Percentiles rank a stretch among this genome's conserved stretches.
Evolutionary conservation across 1,284 basidiomycete genomes (phyloP).

Genomic region (Grifola frondosa): DNA sequence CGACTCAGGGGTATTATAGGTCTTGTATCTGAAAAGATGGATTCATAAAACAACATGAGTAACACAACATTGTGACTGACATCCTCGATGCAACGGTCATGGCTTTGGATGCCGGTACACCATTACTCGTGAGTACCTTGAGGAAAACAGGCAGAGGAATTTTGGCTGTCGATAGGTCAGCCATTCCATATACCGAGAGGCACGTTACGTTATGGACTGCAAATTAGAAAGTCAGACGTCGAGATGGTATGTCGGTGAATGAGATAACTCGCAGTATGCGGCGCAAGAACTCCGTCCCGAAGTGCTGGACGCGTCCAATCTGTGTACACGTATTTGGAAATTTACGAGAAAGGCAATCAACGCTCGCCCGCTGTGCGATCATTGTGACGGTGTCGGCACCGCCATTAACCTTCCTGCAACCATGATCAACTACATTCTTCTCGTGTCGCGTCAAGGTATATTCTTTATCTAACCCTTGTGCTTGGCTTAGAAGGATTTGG

Average conservation of each 20-base stretch:
- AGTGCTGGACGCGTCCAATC: not conserved
- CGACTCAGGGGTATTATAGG: constrained; percentile 60
- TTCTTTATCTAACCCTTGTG: not conserved
- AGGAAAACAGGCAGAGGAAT: constrained; percentile 74
- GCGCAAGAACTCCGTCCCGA: constrained; percentile 6
- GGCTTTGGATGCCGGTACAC: constrained; percentile 68
- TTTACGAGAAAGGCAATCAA: constrained; percentile 20
- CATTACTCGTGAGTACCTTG: constrained; percentile 64
- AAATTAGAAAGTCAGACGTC: not conserved
- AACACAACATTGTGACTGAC: constrained; percentile 41
- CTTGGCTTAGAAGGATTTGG: not conserved
- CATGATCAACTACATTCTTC: constrained; percentile 54
- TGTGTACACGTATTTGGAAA: constrained; percentile 8
- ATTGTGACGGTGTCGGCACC: not conserved
- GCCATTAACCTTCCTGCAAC: not conserved
- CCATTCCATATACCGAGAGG: constrained; percentile 3
- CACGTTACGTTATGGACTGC: not conserved
- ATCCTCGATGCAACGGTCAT: constrained; percentile 79
- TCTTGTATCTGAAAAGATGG: constrained; percentile 62
- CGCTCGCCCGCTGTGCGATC: not conserved
- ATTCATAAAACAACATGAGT: constrained; percentile 8
- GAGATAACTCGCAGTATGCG: too few relatives aligned
- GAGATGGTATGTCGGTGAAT: too few relatives aligned
- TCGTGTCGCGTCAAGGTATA: constrained; percentile 89
- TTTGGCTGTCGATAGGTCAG: constrained; percentile 37